Percentiles rank a stretch among this genome's conserved stretches.
Evolutionary conservation across 1,284 basidiomycete genomes (phyloP).

Genomic region (Cutaneotrichosporon daszewskae): DNA sequence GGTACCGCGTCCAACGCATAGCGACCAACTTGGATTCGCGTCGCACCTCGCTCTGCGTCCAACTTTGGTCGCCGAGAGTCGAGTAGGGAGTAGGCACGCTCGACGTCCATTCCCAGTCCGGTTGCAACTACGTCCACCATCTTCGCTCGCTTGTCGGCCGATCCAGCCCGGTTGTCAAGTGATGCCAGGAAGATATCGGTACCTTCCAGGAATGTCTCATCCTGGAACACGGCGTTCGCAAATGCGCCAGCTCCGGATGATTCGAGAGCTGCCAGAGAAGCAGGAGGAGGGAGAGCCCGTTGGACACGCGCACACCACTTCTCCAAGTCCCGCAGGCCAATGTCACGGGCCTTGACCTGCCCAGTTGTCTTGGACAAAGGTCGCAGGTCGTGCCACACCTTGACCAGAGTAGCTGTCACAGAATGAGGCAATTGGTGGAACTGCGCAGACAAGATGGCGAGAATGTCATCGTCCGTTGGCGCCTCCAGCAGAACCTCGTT

Average conservation of each 20-base stretch:
- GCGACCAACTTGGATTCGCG: conserved; percentile 35
- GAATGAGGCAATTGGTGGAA: conserved; percentile 59
- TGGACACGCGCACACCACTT: conserved; percentile 78
- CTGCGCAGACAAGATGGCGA: conserved; percentile 60
- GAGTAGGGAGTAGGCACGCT: conserved; percentile 57
- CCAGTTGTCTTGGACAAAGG: conserved; percentile 41
- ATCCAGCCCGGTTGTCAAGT: conserved; percentile 53
- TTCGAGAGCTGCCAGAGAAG: conserved; percentile 24
- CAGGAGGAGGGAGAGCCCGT: conserved; percentile 53
- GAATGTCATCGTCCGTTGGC: conserved; percentile 63
- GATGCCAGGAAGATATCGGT: conserved; percentile 86
- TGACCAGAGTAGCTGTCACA: conserved; percentile 40
- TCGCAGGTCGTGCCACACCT: conserved; percentile 39
- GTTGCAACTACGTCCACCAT: conserved; percentile 54
- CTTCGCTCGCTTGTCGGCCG: conserved; percentile 27
- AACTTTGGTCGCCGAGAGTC: conserved; percentile 62
- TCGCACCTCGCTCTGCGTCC: conserved; percentile 58
- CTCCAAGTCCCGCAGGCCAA: conserved; percentile 80
- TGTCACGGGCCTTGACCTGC: conserved; percentile 45
- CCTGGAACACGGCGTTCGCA: conserved; percentile 71
- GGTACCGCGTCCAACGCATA: conserved; percentile 21
- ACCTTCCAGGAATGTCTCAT: conserved; percentile 85
- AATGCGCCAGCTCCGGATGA: conserved; percentile 52
- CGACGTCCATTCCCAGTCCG: conserved; percentile 61
- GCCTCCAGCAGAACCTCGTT: conserved; percentile 61